Evolutionary conservation across 148 eudicot genomes (phyloP), one percentile per base, ranked within the genome.

Genomic region (Diospyros lotus): DNA sequence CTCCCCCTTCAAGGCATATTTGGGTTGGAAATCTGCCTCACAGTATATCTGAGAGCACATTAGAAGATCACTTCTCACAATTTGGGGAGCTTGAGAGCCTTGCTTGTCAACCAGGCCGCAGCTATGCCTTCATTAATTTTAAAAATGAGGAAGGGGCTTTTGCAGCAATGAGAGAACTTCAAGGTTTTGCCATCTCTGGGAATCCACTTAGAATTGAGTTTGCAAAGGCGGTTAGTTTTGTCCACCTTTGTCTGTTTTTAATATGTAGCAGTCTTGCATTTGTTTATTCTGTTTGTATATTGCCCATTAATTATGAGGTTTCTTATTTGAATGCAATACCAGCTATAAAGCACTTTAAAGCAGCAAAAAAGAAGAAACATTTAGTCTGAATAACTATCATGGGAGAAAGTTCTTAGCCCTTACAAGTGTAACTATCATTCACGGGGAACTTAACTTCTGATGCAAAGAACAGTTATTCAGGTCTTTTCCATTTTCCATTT

Each of bases 161-260:
- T 76, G 91, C 82, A 9, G 97, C 97, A 10, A 64, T 88, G 64
- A 69, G 80, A 62, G 84, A 86, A 66, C 97, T 92, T 76, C 92
- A 92, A 81, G 97, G 94, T 66, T 86, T 78, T 84, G 73, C 39
- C 67, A 52, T 92, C 73, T 85, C 81, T 44, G 97, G 91, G 73
- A 85, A 83, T 77, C 82, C 89, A 59, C 89, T 92, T 85, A 92
- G 73, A 81, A 84, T 92, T 86, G 91, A 92, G 86, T 92, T 90
- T 90, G 84, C 97, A 51, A 92, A 90, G 94, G 88, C 92, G 97
- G 97, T 92, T 90, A 92, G 97, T 87, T 72, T 76, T 88, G 90
- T 75, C 81, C 74, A 81, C 80, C 69, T 84, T 83, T 83, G 80
- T 77, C 80, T 76, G 68, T 56, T 79, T 69, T 76, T 41, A 63